Conservation (phyloP, 768 basidiomycete genomes). For the Lactarius indigo region DNA sequence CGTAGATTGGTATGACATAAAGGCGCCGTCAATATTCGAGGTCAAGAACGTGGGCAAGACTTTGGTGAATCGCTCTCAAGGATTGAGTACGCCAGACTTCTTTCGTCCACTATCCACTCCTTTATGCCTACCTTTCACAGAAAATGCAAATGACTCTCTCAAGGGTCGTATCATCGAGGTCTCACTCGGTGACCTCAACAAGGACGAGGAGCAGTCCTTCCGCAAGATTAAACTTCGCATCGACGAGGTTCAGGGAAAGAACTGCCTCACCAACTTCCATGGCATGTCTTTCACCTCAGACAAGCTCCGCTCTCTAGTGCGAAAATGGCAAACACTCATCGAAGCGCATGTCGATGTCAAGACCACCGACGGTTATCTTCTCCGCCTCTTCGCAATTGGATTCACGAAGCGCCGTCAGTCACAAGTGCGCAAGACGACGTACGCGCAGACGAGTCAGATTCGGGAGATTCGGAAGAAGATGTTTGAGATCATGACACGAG, state of each 20-base stretch:
- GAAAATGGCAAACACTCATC: slow-evolving; percentile 99
- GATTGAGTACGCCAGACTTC: slow-evolving; percentile 73
- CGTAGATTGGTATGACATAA: slow-evolving; percentile 98
- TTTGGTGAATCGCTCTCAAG: slow-evolving; percentile 95
- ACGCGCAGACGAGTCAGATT: slow-evolving; percentile 92
- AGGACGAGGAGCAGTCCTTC: slow-evolving; percentile 99
- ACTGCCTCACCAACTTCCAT: slow-evolving; percentile 99
- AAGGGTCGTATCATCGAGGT: slow-evolving; percentile 96
- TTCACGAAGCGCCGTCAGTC: slow-evolving; percentile 97
- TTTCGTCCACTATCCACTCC: slow-evolving; percentile 13
- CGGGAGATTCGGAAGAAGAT: slow-evolving; percentile 99
- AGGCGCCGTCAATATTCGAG: slow-evolving; percentile 97
- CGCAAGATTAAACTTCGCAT: slow-evolving; percentile 98
- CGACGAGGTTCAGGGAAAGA: slow-evolving; percentile 96
- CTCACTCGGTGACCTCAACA: slow-evolving; percentile 96
- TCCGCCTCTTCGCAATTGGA: slow-evolving; percentile 97
- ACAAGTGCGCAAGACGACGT: slow-evolving; percentile 99
- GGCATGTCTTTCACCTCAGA: slow-evolving; percentile 99
- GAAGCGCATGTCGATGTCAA: slow-evolving; percentile 99
- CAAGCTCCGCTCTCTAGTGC: slow-evolving; percentile 98
- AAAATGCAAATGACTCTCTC: slow-evolving; percentile 97
- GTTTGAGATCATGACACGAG: slow-evolving; percentile 98
- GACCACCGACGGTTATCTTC: slow-evolving; percentile 98
- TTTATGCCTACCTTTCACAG: slow-evolving; percentile 40
- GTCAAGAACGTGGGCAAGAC: slow-evolving; percentile 97